A percentile compares a stretch with the other conserved stretches of the same genome.
Conservation (phyloP, 2,329 filamentous ascomycete genomes). For the Drechslerella coelobrocha region DNA sequence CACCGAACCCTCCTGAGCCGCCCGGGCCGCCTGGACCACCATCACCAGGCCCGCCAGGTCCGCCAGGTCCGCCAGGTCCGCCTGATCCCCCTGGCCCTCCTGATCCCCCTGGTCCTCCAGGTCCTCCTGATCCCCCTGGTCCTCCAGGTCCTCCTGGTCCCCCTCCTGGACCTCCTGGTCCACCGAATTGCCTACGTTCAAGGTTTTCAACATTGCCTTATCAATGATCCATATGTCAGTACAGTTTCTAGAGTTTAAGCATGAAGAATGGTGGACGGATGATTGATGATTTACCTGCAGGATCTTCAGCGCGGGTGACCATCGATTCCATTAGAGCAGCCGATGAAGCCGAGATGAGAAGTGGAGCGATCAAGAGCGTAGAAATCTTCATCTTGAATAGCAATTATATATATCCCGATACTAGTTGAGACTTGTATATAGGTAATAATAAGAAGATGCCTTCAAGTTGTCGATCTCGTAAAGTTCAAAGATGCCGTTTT, state of each 20-base stretch:
- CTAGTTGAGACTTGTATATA: too few species aligned
- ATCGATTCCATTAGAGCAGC: background rate
- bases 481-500: too few species aligned
- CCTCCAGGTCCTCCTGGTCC: background rate
- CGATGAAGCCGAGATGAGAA: background rate
- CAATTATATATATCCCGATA: background rate
- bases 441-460: too few species aligned
- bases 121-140: background rate
- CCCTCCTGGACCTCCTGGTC: background rate
- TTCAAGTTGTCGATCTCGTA: too few species aligned
- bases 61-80: background rate
- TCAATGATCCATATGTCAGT: too few species aligned
- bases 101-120: background rate
- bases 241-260: too few species aligned
- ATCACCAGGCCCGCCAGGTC: background rate
- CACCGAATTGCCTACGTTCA: background rate
- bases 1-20: background rate
- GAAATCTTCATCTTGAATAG: constrained; percentile 1
- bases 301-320: background rate
- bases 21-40: background rate
- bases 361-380: background rate
- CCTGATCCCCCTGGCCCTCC: too few species aligned
- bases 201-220: background rate
- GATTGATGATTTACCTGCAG: too few species aligned
- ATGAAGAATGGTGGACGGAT: too few species aligned